Percentiles rank a stretch among this genome's conserved stretches.
Conservation (phyloP, 345 rosid species). For the Camelina neglecta region DNA sequence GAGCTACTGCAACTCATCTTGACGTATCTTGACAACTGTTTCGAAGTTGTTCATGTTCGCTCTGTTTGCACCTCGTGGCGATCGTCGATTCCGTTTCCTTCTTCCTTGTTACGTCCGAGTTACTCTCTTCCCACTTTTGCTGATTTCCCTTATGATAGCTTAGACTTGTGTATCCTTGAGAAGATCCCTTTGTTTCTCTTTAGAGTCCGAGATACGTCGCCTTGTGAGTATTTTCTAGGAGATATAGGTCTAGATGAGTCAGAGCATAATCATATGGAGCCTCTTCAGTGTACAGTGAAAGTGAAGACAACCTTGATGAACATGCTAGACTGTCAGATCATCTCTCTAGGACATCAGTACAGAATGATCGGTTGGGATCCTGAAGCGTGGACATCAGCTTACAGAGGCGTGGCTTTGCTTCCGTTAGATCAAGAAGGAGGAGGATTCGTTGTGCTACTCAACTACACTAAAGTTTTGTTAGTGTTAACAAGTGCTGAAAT, state of each 20-base stretch:
- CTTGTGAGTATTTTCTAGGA: slow-evolving; percentile 11
- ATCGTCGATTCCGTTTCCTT: slow-evolving; percentile 11
- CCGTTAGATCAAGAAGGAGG: not conserved
- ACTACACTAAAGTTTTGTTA: not conserved
- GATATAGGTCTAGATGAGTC: slow-evolving; percentile 2
- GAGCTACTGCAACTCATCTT: slow-evolving; percentile 6
- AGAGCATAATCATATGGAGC: not conserved
- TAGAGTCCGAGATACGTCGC: not conserved
- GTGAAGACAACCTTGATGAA: slow-evolving; percentile 2
- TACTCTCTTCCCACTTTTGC: slow-evolving; percentile 10
- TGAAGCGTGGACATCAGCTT: not conserved
- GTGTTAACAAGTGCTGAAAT: slow-evolving; percentile 26
- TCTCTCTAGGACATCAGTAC: not conserved
- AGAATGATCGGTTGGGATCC: slow-evolving; percentile 6
- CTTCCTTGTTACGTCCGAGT: not conserved
- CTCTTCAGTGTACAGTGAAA: slow-evolving; percentile 28
- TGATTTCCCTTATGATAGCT: not conserved
- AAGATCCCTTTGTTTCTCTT: slow-evolving; percentile 23
- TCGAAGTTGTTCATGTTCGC: slow-evolving; percentile 21
- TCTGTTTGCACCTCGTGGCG: slow-evolving; percentile 30
- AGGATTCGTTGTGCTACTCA: slow-evolving; percentile 17
- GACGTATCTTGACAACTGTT: not conserved
- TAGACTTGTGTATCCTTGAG: not conserved
- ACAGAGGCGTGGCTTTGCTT: not conserved
- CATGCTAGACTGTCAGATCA: not conserved